phyloP scores from a whole-genome alignment of 305 asterid genomes.

The Salvia sclarea region DNA sequence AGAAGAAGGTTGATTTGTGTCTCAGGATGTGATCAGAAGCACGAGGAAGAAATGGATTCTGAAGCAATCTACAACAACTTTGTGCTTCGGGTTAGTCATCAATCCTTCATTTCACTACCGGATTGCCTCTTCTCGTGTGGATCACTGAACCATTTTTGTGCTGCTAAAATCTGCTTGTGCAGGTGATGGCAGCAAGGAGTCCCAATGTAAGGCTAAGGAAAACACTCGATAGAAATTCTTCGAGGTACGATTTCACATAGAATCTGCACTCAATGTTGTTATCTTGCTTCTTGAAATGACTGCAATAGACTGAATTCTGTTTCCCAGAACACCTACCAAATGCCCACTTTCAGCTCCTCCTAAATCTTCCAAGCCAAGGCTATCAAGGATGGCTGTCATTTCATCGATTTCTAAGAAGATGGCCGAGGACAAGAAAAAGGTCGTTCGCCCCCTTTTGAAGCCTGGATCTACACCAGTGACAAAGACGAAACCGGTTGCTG shows the following conservation, averaged over 20 bases:
- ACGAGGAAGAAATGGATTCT: conserved; percentile 87
- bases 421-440: conserved; percentile 46
- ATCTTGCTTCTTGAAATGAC: conserved; percentile 9
- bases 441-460: conserved; percentile 40
- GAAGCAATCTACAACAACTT: conserved; percentile 80
- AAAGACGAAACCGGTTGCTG: conserved; percentile 71
- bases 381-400: conserved; percentile 52
- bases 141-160: not conserved
- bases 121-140: not conserved
- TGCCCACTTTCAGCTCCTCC: conserved; percentile 91
- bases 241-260: conserved; percentile 44
- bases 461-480: conserved; percentile 56
- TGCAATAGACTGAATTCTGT: not conserved
- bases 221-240: conserved; percentile 63
- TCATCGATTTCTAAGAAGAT: conserved; percentile 60
- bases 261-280: not conserved
- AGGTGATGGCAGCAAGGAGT: conserved; percentile 99
- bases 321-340: conserved; percentile 56
- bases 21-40: conserved; percentile 90
- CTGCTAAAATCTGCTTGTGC: conserved; percentile 27
- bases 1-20: conserved; percentile 21
- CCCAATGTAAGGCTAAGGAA: conserved; percentile 73
- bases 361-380: conserved; percentile 61
- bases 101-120: not conserved
- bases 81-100: conserved; percentile 76